Evolutionary conservation across 768 basidiomycete genomes (phyloP).

Genomic region (Clitopilus hobsonii): DNA sequence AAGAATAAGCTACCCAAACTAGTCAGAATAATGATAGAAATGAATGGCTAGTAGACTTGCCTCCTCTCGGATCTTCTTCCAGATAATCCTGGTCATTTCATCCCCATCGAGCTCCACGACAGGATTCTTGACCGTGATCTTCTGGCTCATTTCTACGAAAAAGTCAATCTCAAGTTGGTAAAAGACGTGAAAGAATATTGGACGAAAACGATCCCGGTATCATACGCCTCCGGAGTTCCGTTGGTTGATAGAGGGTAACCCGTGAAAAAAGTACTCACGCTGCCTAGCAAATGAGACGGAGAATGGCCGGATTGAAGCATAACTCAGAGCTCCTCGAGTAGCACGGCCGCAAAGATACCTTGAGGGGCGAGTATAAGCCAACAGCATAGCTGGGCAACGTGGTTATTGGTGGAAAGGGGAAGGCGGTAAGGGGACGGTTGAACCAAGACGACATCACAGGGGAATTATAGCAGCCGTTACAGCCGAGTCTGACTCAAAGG

Average conservation of each 20-base stretch:
- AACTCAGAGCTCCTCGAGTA: slow-evolving; percentile 5
- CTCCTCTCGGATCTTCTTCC: slow-evolving; percentile 97
- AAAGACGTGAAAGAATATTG: neutral
- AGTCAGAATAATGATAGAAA: neutral
- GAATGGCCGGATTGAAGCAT: slow-evolving; percentile 12
- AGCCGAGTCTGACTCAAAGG: neutral
- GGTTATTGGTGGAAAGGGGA: neutral
- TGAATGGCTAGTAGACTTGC: slow-evolving; percentile 35
- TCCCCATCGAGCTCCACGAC: slow-evolving; percentile 96
- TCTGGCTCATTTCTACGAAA: slow-evolving; percentile 33
- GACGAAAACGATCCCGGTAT: neutral
- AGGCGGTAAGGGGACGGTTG: neutral
- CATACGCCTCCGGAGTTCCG: neutral
- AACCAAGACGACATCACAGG: neutral
- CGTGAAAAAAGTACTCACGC: slow-evolving; percentile 12
- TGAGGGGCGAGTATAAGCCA: neutral
- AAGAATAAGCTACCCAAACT: slow-evolving; percentile 72
- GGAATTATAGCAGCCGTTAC: neutral
- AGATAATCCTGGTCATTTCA: slow-evolving; percentile 99
- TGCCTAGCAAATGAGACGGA: slow-evolving; percentile 12
- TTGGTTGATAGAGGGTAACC: slow-evolving; percentile 4
- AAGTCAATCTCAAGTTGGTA: neutral
- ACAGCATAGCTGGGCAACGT: neutral
- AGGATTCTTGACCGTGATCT: slow-evolving; percentile 83
- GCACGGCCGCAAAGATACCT: neutral